Percentiles rank a stretch among this genome's conserved stretches.
Evolutionary conservation across 306 rosid genomes (phyloP).

Genomic region (Vigna angularis): DNA sequence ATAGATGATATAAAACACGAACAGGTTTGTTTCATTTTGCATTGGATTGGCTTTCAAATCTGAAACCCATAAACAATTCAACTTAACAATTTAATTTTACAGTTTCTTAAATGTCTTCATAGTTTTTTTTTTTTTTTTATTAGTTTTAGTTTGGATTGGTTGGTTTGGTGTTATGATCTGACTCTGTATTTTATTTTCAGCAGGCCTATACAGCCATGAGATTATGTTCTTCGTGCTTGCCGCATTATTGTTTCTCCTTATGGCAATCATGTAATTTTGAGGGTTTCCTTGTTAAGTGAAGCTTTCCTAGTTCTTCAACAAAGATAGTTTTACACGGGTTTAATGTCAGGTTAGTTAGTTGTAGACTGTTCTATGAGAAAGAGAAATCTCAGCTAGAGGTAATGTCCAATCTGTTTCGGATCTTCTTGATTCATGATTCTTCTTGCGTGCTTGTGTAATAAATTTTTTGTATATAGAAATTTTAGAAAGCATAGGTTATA

Average conservation of each 20-base stretch:
- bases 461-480: constrained; percentile 65
- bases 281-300: constrained; percentile 39
- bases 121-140: background rate
- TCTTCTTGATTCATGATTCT: constrained; percentile 62
- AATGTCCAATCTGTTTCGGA: constrained; percentile 48
- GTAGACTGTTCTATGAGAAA: constrained; percentile 43
- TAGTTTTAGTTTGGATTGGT: background rate
- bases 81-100: background rate
- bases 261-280: constrained; percentile 49
- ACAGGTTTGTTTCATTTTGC: background rate
- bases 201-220: constrained; percentile 61
- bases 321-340: constrained; percentile 29
- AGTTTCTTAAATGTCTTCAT: background rate
- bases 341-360: constrained; percentile 41
- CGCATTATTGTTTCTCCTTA: constrained; percentile 54
- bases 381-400: constrained; percentile 31
- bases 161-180: background rate
- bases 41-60: background rate
- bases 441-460: constrained; percentile 69
- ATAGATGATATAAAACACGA: background rate
- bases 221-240: constrained; percentile 50
- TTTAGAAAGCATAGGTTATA: constrained; percentile 61
- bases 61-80: too few species aligned
- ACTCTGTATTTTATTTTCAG: constrained; percentile 31
- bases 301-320: constrained; percentile 38